A percentile compares a stretch with the other conserved stretches of the same genome.
Evolutionary conservation across 805 yeast species (phyloP).

Genomic region (Metschnikowia peoriensis): DNA sequence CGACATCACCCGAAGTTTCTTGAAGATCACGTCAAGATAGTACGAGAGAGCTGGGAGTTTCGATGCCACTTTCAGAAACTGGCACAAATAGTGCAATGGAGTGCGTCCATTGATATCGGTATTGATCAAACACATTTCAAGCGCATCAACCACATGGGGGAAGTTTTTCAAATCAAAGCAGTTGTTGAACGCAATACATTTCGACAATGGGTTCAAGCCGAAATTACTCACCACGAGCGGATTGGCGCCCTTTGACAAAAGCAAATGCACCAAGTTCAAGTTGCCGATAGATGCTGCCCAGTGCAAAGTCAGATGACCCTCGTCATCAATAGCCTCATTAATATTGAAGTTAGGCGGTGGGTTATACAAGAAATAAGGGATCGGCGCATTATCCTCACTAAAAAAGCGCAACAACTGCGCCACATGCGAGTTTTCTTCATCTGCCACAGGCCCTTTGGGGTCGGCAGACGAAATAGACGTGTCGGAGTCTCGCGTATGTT

Average conservation of each 20-base stretch:
- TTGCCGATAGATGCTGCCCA: slow-evolving; percentile 98
- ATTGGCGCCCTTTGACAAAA: slow-evolving; percentile 75
- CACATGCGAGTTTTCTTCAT: slow-evolving; percentile 45
- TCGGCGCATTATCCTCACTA: slow-evolving; percentile 41
- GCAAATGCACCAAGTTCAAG: slow-evolving; percentile 68
- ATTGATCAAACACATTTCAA: slow-evolving; percentile 75
- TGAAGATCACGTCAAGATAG: slow-evolving; percentile 73
- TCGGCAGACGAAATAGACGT: slow-evolving; percentile 29
- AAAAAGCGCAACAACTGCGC: slow-evolving; percentile 41
- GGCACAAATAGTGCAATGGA: slow-evolving; percentile 82
- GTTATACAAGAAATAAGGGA: slow-evolving; percentile 64
- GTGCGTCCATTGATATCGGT: slow-evolving; percentile 74
- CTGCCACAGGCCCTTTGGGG: slow-evolving; percentile 34
- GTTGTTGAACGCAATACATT: slow-evolving; percentile 84
- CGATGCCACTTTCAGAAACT: slow-evolving; percentile 60
- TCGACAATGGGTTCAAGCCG: slow-evolving; percentile 86
- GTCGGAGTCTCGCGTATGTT: slow-evolving; percentile 36
- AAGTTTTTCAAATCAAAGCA: slow-evolving; percentile 80
- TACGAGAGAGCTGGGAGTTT: slow-evolving; percentile 79
- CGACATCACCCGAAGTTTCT: slow-evolving; percentile 57
- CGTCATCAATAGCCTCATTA: slow-evolving; percentile 82
- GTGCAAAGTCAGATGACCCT: slow-evolving; percentile 91
- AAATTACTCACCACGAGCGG: slow-evolving; percentile 48
- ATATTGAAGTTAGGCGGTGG: slow-evolving; percentile 68
- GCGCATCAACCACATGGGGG: slow-evolving; percentile 69